phyloP scores from a whole-genome alignment of 2,329 filamentous ascomycete genomes.

The Sporothrix dimorphospora region DNA sequence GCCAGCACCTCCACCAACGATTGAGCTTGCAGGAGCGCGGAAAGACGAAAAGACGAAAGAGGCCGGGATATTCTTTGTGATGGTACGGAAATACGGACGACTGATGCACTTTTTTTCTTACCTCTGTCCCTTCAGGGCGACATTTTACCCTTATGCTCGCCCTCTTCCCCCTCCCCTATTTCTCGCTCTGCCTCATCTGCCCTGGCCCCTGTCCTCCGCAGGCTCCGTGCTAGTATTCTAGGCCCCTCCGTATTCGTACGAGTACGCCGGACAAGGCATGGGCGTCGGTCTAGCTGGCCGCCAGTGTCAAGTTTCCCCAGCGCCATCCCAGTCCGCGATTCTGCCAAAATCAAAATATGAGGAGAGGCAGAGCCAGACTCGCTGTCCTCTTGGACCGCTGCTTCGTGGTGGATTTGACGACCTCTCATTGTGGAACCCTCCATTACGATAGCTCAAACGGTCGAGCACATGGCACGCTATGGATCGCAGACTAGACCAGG shows the following conservation, averaged over 20 bases:
- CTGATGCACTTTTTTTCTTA: not conserved
- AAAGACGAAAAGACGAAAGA: not conserved
- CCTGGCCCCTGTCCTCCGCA: conserved; percentile 11
- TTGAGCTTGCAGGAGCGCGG: not conserved
- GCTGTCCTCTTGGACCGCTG: not conserved
- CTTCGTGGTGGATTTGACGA: not conserved
- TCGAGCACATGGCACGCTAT: conserved; percentile 24
- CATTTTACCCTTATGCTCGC: too few relatives aligned
- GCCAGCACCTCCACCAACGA: not conserved
- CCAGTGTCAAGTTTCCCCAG: not conserved
- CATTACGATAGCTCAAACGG: conserved; percentile 23
- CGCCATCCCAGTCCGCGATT: not conserved
- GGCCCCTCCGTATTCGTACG: not conserved
- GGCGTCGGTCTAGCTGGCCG: not conserved
- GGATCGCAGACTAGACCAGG: conserved; percentile 14
- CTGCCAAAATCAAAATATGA: not conserved
- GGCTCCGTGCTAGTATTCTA: not conserved
- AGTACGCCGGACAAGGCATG: not conserved
- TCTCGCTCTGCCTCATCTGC: not conserved
- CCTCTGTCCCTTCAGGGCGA: too few relatives aligned
- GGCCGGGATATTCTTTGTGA: not conserved
- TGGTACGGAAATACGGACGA: not conserved
- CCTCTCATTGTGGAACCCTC: conserved; percentile 4
- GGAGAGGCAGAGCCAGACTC: not conserved
- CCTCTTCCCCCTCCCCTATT: too few relatives aligned